Percentiles rank a stretch among this genome's conserved stretches.
Evolutionary conservation across 805 yeast genomes (phyloP).

Genomic region (Saturnispora dispora): DNA sequence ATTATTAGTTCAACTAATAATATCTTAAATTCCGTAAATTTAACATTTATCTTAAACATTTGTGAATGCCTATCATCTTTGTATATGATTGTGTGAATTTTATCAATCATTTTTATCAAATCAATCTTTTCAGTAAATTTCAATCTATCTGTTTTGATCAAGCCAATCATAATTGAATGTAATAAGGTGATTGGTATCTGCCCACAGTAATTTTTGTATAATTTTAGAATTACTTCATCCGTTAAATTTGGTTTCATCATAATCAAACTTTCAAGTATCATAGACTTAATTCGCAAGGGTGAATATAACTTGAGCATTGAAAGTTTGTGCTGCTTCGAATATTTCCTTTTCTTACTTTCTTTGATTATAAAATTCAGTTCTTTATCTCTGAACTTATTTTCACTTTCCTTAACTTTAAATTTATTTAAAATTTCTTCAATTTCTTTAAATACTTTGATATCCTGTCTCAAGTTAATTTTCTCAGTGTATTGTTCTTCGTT

Average conservation of each 20-base stretch:
- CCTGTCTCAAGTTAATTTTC: constrained; percentile 4
- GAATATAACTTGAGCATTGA: constrained; percentile 11
- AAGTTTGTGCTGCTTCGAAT: constrained; percentile 11
- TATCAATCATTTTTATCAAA: constrained; percentile 18
- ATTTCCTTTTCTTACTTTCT: background rate
- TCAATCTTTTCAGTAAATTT: constrained; percentile 16
- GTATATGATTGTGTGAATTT: constrained; percentile 15
- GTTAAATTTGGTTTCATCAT: constrained; percentile 12
- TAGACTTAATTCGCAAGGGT: constrained; percentile 16
- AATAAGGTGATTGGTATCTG: constrained; percentile 20
- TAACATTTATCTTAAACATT: constrained; percentile 12
- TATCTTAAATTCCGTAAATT: constrained; percentile 11
- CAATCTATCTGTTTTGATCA: constrained; percentile 8
- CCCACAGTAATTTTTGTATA: constrained; percentile 17
- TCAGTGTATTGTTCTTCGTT: background rate
- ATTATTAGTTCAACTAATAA: constrained; percentile 19
- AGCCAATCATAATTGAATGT: constrained; percentile 22
- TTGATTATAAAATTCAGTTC: background rate
- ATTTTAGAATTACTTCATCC: constrained; percentile 12
- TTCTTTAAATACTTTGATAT: constrained; percentile 10
- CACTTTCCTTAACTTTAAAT: constrained; percentile 2
- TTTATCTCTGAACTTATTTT: background rate
- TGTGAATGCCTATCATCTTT: constrained; percentile 12
- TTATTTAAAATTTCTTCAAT: constrained; percentile 9
- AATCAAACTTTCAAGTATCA: constrained; percentile 15